These are phyloP conservation scores for Chenopodium formosanum DNA, from an alignment of 148 eudicot species.

Conservation along the genomic window DNA sequence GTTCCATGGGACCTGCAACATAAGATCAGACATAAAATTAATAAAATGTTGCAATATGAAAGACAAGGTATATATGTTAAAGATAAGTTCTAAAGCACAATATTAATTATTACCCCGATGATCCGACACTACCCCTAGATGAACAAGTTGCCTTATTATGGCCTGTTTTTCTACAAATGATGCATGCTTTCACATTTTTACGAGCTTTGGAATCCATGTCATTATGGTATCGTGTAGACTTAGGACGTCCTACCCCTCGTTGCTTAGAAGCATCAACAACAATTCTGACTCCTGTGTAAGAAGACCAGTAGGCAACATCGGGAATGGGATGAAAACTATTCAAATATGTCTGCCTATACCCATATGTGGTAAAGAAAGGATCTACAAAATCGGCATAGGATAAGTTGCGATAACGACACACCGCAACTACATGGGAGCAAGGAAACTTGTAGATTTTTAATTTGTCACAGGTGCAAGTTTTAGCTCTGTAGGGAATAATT, in stretches of 20 bases:
- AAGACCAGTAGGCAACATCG: not conserved
- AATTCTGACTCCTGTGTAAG: not conserved
- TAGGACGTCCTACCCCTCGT: not conserved
- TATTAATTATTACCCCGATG: no score
- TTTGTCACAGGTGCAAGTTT: not conserved
- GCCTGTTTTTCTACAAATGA: not conserved
- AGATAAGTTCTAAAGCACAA: no score
- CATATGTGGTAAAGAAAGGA: not conserved
- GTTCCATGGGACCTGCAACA: no score
- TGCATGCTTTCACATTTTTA: not conserved
- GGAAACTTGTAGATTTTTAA: conserved; percentile 4
- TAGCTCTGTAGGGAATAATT: no score
- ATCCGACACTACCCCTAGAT: no score
- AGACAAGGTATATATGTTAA: no score
- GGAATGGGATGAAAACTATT: not conserved
- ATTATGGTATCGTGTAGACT: not conserved
- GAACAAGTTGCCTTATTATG: not conserved
- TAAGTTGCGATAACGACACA: not conserved
- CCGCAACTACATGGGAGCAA: not conserved
- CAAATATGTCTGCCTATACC: not conserved
- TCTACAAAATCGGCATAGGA: not conserved
- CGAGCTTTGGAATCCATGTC: not conserved
- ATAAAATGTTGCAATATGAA: no score
- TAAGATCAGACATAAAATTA: no score
- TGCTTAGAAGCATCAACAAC: not conserved